Percentiles rank a stretch among this genome's conserved stretches.
phyloP scores from a whole-genome alignment of 176 grass and related monocot species.

The Zoysia japonica region DNA sequence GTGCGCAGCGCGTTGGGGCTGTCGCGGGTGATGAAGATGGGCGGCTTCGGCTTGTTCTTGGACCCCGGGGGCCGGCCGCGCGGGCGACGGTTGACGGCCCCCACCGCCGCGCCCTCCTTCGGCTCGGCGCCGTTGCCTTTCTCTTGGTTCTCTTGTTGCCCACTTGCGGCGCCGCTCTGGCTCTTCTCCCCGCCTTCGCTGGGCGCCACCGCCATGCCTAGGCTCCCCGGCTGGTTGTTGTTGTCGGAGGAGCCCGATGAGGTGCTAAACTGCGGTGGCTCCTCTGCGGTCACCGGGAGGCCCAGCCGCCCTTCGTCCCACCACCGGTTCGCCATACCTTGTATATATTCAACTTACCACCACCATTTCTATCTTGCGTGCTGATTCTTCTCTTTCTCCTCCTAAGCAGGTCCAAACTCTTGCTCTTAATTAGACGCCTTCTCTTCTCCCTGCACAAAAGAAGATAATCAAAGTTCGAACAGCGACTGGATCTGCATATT shows the following conservation, averaged over 20 bases:
- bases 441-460: neutral
- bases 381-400: neutral
- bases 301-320: constrained; percentile 41
- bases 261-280: neutral
- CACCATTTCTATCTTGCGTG: neutral
- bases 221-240: neutral
- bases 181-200: constrained; percentile 31
- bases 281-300: constrained; percentile 14
- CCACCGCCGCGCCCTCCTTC: constrained; percentile 30
- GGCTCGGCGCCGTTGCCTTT: constrained; percentile 3
- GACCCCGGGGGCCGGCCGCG: constrained; percentile 55
- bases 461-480: neutral
- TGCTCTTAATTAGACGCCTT: neutral
- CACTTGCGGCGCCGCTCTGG: constrained; percentile 21
- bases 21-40: constrained; percentile 59
- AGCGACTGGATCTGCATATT: neutral
- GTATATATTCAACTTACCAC: neutral
- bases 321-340: constrained; percentile 43
- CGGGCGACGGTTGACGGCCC: constrained; percentile 33
- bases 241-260: neutral
- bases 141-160: neutral
- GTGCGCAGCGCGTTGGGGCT: constrained; percentile 65
- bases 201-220: constrained; percentile 16
- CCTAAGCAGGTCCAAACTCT: neutral
- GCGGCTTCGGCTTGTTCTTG: constrained; percentile 71